phyloP scores from a whole-genome alignment of 495 filamentous ascomycete genomes.

The Hypoxylon fragiforme region DNA sequence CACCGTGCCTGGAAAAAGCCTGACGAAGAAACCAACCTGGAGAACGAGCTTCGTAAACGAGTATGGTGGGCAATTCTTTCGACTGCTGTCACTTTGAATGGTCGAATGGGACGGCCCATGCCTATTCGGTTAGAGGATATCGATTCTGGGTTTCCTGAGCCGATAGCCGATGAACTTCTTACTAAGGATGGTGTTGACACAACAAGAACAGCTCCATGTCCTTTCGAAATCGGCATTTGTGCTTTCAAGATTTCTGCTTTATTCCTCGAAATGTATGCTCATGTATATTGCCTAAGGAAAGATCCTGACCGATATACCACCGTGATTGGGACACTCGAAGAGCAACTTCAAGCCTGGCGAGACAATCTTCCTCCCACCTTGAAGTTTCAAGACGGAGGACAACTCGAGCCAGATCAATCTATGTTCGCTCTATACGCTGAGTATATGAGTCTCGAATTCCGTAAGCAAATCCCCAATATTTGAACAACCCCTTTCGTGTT shows the following conservation, averaged over 20 bases:
- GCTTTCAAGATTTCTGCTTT: slow-evolving; percentile 62
- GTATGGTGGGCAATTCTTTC: slow-evolving; percentile 71
- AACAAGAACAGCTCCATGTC: slow-evolving; percentile 58
- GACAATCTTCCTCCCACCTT: slow-evolving; percentile 62
- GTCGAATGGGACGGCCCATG: slow-evolving; percentile 77
- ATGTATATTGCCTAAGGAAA: slow-evolving; percentile 66
- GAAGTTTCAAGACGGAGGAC: slow-evolving; percentile 40
- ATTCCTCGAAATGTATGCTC: slow-evolving; percentile 70
- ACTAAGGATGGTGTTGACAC: slow-evolving; percentile 55
- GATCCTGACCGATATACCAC: slow-evolving; percentile 61
- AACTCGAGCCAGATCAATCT: slow-evolving; percentile 54
- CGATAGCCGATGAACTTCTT: slow-evolving; percentile 67
- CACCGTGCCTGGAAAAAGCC: slow-evolving; percentile 68
- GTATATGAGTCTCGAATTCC: slow-evolving; percentile 52
- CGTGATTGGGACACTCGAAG: slow-evolving; percentile 64
- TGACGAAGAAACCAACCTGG: slow-evolving; percentile 57
- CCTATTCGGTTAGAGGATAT: slow-evolving; percentile 68
- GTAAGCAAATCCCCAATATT: slow-evolving; percentile 17
- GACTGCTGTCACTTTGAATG: slow-evolving; percentile 66
- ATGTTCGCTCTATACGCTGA: slow-evolving; percentile 56
- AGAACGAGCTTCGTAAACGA: slow-evolving; percentile 75
- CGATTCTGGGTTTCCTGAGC: slow-evolving; percentile 73
- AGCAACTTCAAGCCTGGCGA: slow-evolving; percentile 57
- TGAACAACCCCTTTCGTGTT: neutral
- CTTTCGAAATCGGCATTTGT: slow-evolving; percentile 64